A percentile compares a stretch with the other conserved stretches of the same genome.
Evolutionary conservation across 495 filamentous ascomycete species (phyloP).

Genomic region (Lasiosphaeria miniovina): DNA sequence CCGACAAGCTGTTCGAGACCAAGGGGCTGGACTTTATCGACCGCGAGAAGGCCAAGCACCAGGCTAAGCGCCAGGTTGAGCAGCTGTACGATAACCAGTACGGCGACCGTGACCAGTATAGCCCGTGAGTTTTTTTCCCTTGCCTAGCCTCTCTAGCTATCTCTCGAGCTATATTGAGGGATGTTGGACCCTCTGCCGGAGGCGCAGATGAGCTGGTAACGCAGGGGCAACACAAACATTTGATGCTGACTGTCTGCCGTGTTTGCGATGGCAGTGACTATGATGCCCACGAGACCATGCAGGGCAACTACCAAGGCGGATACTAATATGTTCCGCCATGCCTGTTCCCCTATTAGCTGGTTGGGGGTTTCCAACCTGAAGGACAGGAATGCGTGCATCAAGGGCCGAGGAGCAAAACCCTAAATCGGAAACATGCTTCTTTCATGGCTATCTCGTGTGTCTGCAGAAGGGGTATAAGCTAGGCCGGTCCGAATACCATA

Average conservation of each 20-base stretch:
- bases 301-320: background rate
- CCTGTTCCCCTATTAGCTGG: too few relatives aligned
- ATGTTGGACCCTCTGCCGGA: too few relatives aligned
- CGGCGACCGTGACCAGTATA: conserved; percentile 44
- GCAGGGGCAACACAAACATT: background rate
- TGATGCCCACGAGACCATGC: conserved; percentile 13
- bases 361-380: too few relatives aligned
- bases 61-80: conserved; percentile 64
- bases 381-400: too few relatives aligned
- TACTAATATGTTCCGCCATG: too few relatives aligned
- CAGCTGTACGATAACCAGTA: conserved; percentile 62
- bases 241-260: background rate
- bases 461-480: too few relatives aligned
- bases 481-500: too few relatives aligned
- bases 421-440: too few relatives aligned
- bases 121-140: conserved; percentile 41
- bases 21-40: conserved; percentile 72
- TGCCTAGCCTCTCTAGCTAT: background rate
- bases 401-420: too few relatives aligned
- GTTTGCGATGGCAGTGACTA: conserved; percentile 1
- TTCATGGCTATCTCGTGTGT: too few relatives aligned
- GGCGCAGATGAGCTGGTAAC: too few relatives aligned
- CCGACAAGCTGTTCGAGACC: conserved; percentile 77
- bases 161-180: background rate
- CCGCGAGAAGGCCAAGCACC: conserved; percentile 60